phyloP scores from a whole-genome alignment of 805 yeast genomes.

The Wickerhamiella brachini region DNA sequence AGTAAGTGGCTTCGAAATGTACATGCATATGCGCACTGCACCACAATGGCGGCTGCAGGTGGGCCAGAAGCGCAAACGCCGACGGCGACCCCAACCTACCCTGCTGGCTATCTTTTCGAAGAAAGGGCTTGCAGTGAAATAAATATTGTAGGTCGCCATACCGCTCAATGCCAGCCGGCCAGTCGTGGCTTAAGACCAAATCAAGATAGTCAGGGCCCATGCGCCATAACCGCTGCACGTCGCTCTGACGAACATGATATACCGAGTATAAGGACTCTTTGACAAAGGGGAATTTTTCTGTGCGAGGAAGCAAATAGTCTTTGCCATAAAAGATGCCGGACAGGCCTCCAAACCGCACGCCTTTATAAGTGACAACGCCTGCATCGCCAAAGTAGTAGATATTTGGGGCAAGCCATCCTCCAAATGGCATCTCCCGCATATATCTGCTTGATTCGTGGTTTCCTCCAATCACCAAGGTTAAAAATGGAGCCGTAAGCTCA shows the following conservation, averaged over 20 bases:
- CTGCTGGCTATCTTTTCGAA: constrained; percentile 45
- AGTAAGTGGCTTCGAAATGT: constrained; percentile 43
- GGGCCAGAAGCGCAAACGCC: constrained; percentile 38
- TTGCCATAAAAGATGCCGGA: constrained; percentile 66
- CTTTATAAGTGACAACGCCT: constrained; percentile 60
- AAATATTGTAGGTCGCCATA: constrained; percentile 45
- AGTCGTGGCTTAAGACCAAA: constrained; percentile 71
- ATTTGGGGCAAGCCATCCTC: constrained; percentile 89
- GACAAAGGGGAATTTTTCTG: constrained; percentile 37
- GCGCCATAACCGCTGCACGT: constrained; percentile 38
- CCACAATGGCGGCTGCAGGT: constrained; percentile 60
- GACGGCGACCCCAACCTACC: constrained; percentile 63
- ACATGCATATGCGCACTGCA: constrained; percentile 84
- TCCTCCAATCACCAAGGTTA: constrained; percentile 83
- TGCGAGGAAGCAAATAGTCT: constrained; percentile 32
- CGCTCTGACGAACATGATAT: constrained; percentile 58
- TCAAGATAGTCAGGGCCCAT: constrained; percentile 26
- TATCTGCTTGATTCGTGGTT: constrained; percentile 86
- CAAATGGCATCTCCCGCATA: constrained; percentile 55
- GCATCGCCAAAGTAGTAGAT: constrained; percentile 75
- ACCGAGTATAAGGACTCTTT: constrained; percentile 37
- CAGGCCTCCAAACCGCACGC: constrained; percentile 63
- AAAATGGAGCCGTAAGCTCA: constrained; percentile 46
- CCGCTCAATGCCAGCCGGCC: constrained; percentile 74
- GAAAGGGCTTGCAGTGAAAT: constrained; percentile 48